Conservation (phyloP, 2,329 filamentous ascomycete genomes). For the Pseudocercospora ulei region DNA sequence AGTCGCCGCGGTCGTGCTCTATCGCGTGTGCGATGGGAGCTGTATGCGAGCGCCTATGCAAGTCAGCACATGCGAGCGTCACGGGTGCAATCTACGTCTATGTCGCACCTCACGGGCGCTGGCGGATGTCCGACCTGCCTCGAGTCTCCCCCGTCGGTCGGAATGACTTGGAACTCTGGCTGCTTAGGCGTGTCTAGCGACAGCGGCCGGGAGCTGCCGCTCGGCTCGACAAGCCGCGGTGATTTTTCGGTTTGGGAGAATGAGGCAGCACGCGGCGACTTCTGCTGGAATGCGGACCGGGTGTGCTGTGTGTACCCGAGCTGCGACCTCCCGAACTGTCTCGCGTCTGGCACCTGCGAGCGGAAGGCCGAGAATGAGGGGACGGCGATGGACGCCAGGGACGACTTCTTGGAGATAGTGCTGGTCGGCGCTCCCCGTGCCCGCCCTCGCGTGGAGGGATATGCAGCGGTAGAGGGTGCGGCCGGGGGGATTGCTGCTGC, state of each 20-base stretch:
- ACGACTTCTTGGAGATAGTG: slow-evolving; percentile 10
- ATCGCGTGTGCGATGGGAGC: slow-evolving; percentile 9
- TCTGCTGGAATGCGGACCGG: slow-evolving; percentile 41
- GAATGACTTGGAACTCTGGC: slow-evolving; percentile 13
- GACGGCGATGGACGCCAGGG: slow-evolving; percentile 23
- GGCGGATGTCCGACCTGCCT: slow-evolving; percentile 3
- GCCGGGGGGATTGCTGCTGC: slow-evolving; percentile 1
- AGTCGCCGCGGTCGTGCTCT: slow-evolving; percentile 23
- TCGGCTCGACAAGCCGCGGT: slow-evolving; percentile 29
- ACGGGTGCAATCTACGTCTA: slow-evolving; percentile 7
- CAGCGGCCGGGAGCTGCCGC: slow-evolving; percentile 24
- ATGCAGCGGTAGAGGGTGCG: slow-evolving; percentile 31
- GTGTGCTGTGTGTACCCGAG: slow-evolving; percentile 24
- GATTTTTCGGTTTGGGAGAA: slow-evolving; percentile 39
- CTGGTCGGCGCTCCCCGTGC: background rate
- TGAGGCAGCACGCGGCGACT: slow-evolving; percentile 41
- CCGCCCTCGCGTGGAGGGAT: background rate
- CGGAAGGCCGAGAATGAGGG: slow-evolving; percentile 41
- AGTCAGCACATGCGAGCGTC: slow-evolving; percentile 24
- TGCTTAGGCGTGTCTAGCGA: slow-evolving; percentile 28
- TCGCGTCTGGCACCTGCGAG: slow-evolving; percentile 30
- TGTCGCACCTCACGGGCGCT: background rate
- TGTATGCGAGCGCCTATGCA: slow-evolving; percentile 19
- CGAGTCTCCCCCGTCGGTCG: background rate
- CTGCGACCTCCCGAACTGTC: background rate